A percentile compares a stretch with the other conserved stretches of the same genome.
phyloP scores from a whole-genome alignment of 306 rosid genomes.

The Quillaja saponaria region DNA sequence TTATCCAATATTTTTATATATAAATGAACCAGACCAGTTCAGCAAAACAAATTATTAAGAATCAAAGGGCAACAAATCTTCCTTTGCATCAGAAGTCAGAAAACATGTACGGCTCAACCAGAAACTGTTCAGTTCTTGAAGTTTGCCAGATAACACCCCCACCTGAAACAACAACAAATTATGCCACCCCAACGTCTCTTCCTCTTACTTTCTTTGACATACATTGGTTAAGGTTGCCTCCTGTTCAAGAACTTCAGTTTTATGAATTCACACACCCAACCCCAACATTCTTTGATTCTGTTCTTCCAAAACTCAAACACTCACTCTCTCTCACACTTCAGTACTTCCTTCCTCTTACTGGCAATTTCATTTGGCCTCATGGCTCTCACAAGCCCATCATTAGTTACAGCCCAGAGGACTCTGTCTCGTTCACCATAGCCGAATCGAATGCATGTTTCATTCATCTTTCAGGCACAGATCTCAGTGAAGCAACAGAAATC shows the following conservation, averaged over 20 bases:
- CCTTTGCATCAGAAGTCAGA: no score
- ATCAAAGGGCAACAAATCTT: no score
- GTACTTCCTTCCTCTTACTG: constrained; percentile 30
- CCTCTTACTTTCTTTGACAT: constrained; percentile 49
- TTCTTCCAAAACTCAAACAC: constrained; percentile 43
- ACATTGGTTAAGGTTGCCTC: constrained; percentile 41
- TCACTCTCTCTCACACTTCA: constrained; percentile 36
- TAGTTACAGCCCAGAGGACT: constrained; percentile 21
- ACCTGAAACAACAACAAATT: background rate
- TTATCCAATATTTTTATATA: no score
- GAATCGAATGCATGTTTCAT: constrained; percentile 33
- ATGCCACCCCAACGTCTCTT: constrained; percentile 3
- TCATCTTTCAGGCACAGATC: constrained; percentile 16
- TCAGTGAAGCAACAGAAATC: background rate
- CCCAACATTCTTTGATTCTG: constrained; percentile 5
- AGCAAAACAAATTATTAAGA: no score
- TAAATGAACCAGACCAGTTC: no score
- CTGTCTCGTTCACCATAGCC: constrained; percentile 35
- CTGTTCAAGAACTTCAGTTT: constrained; percentile 38
- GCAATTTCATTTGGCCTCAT: constrained; percentile 36
- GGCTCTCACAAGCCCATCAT: constrained; percentile 27
- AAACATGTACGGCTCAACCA: no score
- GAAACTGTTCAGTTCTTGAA: no score
- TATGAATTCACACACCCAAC: constrained; percentile 10
- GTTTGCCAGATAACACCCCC: constrained; percentile 15